phyloP scores from a whole-genome alignment of 1,139 yeast genomes.

The Meyerozyma carpophila region DNA sequence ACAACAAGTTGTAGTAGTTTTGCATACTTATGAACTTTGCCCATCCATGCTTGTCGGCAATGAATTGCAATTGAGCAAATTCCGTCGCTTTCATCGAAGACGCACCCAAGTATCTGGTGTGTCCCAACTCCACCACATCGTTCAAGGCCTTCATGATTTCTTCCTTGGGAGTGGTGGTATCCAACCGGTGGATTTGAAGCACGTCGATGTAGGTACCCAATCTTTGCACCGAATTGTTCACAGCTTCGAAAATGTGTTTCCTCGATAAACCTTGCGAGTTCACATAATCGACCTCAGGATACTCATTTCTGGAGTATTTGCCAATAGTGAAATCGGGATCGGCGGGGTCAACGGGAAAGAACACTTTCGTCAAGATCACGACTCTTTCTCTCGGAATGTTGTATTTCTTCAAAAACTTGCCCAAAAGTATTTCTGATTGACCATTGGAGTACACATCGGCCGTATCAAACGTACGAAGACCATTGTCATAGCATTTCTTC shows the following conservation, averaged over 20 bases:
- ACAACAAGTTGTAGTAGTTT: slow-evolving; percentile 47
- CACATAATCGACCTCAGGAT: too few relatives aligned
- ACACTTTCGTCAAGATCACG: slow-evolving; percentile 23
- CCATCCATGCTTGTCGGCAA: slow-evolving; percentile 50
- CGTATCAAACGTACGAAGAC: slow-evolving; percentile 51
- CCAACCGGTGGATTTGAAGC: slow-evolving; percentile 49
- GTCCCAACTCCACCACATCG: slow-evolving; percentile 44
- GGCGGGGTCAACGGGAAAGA: neutral
- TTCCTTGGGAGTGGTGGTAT: slow-evolving; percentile 34
- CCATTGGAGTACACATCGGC: slow-evolving; percentile 47
- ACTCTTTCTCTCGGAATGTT: slow-evolving; percentile 40
- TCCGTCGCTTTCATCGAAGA: slow-evolving; percentile 47
- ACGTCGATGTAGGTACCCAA: slow-evolving; percentile 50
- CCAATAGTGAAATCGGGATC: neutral
- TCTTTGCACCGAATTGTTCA: slow-evolving; percentile 39
- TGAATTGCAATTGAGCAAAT: slow-evolving; percentile 44
- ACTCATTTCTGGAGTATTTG: slow-evolving; percentile 10
- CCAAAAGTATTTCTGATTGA: slow-evolving; percentile 32
- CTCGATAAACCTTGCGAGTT: slow-evolving; percentile 38
- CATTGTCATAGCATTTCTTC: slow-evolving; percentile 37
- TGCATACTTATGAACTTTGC: slow-evolving; percentile 57
- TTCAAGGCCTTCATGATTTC: slow-evolving; percentile 54
- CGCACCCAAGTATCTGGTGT: slow-evolving; percentile 52
- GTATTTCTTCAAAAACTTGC: slow-evolving; percentile 37
- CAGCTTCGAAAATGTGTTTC: slow-evolving; percentile 52